Conservation (phyloP, 441 rosid species). For the Geranium incanum region DNA sequence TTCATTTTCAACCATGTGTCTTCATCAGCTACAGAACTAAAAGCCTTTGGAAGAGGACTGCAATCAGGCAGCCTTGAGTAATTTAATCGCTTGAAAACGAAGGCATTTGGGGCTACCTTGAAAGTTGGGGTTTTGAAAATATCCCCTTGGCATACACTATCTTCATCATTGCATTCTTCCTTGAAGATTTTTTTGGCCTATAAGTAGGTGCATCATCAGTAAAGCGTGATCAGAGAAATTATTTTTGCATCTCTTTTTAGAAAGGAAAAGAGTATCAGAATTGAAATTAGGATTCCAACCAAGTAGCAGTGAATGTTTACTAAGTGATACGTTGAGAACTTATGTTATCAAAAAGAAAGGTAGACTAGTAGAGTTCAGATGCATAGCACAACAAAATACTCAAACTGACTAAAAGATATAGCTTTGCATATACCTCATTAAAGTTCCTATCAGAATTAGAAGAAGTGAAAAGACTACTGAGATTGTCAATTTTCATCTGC, state of each 20-base stretch:
- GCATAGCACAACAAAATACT: not conserved
- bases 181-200: constrained; percentile 33
- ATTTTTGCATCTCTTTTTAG: not conserved
- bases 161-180: constrained; percentile 39
- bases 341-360: not conserved
- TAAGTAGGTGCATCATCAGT: not conserved
- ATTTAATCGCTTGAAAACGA: constrained; percentile 65
- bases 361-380: not conserved
- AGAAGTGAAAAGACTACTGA: constrained; percentile 37
- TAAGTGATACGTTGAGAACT: not conserved
- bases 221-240: not conserved
- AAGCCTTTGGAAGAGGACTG: constrained; percentile 73
- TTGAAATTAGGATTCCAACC: not conserved
- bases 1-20: constrained; percentile 88
- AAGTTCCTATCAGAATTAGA: constrained; percentile 43
- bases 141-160: constrained; percentile 32
- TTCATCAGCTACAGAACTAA: constrained; percentile 79
- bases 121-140: constrained; percentile 49
- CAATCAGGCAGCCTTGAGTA: constrained; percentile 47
- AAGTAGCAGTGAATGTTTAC: not conserved
- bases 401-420: not conserved
- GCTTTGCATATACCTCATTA: constrained; percentile 44
- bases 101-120: constrained; percentile 52
- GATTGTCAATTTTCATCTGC: constrained; percentile 56
- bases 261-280: not conserved